Evolutionary conservation across 2,329 filamentous ascomycete species (phyloP).

Genomic region (Penicillium sp.): DNA sequence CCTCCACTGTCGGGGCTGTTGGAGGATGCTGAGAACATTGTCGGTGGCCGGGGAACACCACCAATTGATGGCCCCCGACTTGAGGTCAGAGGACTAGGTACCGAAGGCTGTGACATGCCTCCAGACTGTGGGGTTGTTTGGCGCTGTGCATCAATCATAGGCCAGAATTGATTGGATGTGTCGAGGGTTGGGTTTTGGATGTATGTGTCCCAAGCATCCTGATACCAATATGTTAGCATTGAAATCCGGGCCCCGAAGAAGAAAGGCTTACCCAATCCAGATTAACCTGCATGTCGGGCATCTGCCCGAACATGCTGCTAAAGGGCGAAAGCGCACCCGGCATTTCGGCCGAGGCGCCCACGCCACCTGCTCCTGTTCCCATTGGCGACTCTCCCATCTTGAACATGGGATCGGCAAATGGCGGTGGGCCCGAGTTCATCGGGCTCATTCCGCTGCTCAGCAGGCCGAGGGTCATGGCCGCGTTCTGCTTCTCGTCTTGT

Average conservation of each 20-base stretch:
- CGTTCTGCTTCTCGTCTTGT: constrained; percentile 61
- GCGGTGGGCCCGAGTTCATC: constrained; percentile 33
- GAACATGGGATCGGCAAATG: constrained; percentile 31
- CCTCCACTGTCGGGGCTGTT: constrained; percentile 16
- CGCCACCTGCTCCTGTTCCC: constrained; percentile 24
- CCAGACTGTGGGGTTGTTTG: constrained; percentile 22
- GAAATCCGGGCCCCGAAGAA: neutral
- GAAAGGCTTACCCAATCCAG: constrained; percentile 60
- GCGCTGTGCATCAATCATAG: constrained; percentile 36
- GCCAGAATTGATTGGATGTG: constrained; percentile 42
- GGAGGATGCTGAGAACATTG: constrained; percentile 18
- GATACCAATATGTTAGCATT: constrained; percentile 27
- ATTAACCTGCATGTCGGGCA: constrained; percentile 58
- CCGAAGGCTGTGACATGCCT: constrained; percentile 19
- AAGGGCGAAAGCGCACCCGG: constrained; percentile 54
- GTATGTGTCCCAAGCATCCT: constrained; percentile 70
- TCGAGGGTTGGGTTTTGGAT: constrained; percentile 59
- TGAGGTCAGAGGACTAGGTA: constrained; percentile 25
- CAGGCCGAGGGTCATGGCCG: constrained; percentile 70
- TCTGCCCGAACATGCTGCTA: constrained; percentile 54
- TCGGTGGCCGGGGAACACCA: constrained; percentile 15
- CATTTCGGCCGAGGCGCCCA: constrained; percentile 33
- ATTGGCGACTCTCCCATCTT: constrained; percentile 33
- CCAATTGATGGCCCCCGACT: constrained; percentile 20
- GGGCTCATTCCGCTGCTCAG: constrained; percentile 64